Base-by-base conservation (phyloP, 2,329 filamentous ascomycete genomes). In the Pseudocercospora fijiensis region DNA sequence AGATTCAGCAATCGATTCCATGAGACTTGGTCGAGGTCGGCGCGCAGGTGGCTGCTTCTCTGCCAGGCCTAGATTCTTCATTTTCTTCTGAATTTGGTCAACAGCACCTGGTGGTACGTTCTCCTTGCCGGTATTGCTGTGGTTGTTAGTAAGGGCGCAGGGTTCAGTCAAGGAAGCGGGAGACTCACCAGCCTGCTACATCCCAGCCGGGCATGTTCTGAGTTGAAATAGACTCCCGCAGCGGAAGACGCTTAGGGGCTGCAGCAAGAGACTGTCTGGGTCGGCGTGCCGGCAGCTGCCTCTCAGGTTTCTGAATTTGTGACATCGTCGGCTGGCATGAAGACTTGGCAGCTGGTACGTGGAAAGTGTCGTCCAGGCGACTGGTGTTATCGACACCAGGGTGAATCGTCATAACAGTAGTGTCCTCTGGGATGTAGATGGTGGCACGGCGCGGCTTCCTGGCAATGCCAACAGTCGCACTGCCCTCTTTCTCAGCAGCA, bases 111-210 rank as follows among this genome's bases (percentile, higher is more conserved):
- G 86, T 13, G 85, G 85, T 4, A 87, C 71, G 66, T 88, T 89
- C 72, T 88, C 86, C 69, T 89, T 89, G 5, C 86, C 86, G 4
- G 80, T 81, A 33, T 84, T 83, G 56, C 80, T 79, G 43, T 57
- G 30, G 58, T 13, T 26, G 30, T 63, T 49, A 52, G 57, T 58
- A 16, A 45, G 18, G 3, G 49, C 37, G 10, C n/a, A 20, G 1
- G 10, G 16, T 13, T 26, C 1, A 37, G 30, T 6, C 49, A 3
- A 26, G 51, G 28, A 13, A 53, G 18, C 18, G 41, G 47, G 10
- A 33, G 2, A 63, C 61, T 58, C 56, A 65, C 59, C 58, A 51
- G 24, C 85, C 85, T 63, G 77, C 70, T n/a, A 83, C 71, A 69
- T 86, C 83, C 49, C 45, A 41, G 16, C 45, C 59, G 11, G 58